Conservation (phyloP, 2,329 filamentous ascomycete species). For the Aspergillus hortae region DNA sequence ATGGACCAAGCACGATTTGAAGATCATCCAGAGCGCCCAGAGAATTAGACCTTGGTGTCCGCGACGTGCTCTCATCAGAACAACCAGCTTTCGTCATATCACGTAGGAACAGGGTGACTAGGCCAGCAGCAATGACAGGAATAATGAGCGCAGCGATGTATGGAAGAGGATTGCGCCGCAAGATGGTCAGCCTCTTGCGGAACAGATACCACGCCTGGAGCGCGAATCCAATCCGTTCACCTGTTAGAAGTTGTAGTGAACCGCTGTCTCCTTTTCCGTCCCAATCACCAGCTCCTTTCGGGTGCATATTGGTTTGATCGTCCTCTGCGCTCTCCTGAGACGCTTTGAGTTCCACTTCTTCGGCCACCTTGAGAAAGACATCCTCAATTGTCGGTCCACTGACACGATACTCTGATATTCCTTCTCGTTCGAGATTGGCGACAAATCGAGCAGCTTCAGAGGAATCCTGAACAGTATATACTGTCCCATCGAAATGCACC, state of each 20-base stretch:
- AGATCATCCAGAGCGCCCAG: conserved; percentile 27
- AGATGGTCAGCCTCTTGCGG: conserved; percentile 70
- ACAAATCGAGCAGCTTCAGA: conserved; percentile 69
- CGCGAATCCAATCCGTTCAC: conserved; percentile 64
- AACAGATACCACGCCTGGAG: conserved; percentile 73
- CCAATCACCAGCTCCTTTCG: conserved; percentile 10
- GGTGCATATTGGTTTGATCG: conserved; percentile 6
- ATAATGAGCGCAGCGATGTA: conserved; percentile 72
- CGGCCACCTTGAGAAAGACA: conserved; percentile 81
- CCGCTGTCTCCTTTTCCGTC: conserved; percentile 10
- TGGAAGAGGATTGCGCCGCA: conserved; percentile 74
- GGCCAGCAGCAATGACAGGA: conserved; percentile 72
- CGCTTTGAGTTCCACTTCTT: conserved; percentile 58
- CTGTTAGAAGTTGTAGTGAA: conserved; percentile 57
- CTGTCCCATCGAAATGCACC: conserved; percentile 65
- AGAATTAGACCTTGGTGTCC: conserved; percentile 23
- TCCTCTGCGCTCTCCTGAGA: conserved; percentile 9
- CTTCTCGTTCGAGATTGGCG: conserved; percentile 60
- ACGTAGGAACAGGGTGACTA: conserved; percentile 73
- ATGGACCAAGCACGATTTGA: conserved; percentile 37
- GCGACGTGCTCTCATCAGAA: conserved; percentile 35
- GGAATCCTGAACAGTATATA: conserved; percentile 69
- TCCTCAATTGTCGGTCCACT: conserved; percentile 89
- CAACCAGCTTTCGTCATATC: conserved; percentile 53
- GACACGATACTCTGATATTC: conserved; percentile 75